These are phyloP conservation scores for Candida rishiriensis DNA, from an alignment of 805 yeast genomes.

Conservation along the genomic window DNA sequence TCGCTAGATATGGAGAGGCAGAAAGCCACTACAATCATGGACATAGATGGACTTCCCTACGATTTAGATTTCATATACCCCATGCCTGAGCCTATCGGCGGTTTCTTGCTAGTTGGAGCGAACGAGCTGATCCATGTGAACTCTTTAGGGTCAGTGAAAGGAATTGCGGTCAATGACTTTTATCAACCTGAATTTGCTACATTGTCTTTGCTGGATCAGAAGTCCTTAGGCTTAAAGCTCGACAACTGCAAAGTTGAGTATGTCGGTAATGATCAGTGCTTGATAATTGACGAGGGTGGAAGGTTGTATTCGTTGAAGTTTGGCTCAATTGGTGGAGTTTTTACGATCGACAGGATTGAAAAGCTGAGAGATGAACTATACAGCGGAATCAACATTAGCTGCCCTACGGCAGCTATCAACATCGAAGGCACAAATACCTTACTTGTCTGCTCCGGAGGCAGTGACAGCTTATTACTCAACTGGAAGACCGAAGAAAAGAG, in stretches of 20 bases:
- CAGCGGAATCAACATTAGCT: constrained; percentile 20
- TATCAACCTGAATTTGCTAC: constrained; percentile 36
- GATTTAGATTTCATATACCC: constrained; percentile 66
- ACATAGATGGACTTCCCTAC: constrained; percentile 63
- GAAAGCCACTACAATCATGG: constrained; percentile 63
- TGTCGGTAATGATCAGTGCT: constrained; percentile 31
- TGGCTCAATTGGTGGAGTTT: constrained; percentile 33
- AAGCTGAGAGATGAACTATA: constrained; percentile 17
- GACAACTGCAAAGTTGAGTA: constrained; percentile 45
- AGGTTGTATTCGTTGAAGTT: constrained; percentile 32
- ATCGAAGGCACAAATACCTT: constrained; percentile 38
- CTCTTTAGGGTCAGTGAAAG: constrained; percentile 63
- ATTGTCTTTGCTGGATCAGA: constrained; percentile 41
- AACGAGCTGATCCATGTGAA: constrained; percentile 79
- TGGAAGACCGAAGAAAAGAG: background rate
- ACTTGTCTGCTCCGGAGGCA: constrained; percentile 58
- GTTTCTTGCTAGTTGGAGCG: constrained; percentile 65
- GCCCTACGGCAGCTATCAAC: constrained; percentile 38
- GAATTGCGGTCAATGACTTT: constrained; percentile 58
- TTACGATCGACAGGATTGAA: constrained; percentile 25
- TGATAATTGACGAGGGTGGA: constrained; percentile 42
- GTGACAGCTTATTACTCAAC: constrained; percentile 45
- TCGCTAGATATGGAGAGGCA: constrained; percentile 60
- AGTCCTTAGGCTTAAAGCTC: constrained; percentile 46
- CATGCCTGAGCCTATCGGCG: constrained; percentile 60